Conservation (phyloP, 495 filamentous ascomycete genomes). For the Viridothelium virens region DNA sequence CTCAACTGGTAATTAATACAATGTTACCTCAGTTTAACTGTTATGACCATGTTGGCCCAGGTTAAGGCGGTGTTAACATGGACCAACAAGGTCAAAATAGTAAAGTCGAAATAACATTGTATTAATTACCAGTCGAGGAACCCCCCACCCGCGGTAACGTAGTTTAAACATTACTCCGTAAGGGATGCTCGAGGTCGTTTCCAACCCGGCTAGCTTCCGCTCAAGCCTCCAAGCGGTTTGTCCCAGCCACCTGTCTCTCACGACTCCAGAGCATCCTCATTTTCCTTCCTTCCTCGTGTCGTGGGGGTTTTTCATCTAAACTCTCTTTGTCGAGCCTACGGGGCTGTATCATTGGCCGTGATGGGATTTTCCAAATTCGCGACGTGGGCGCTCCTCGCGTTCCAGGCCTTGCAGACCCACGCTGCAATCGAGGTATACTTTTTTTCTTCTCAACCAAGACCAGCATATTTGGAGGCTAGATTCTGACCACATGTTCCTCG, state of each 20-base stretch:
- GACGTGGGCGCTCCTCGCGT: neutral
- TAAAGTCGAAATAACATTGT: too few relatives aligned
- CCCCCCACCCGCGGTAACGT: too few relatives aligned
- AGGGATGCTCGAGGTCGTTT: too few relatives aligned
- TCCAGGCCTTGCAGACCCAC: neutral
- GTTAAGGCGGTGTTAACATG: too few relatives aligned
- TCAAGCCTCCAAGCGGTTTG: neutral
- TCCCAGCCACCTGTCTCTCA: conserved; percentile 9
- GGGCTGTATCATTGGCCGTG: neutral
- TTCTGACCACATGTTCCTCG: neutral
- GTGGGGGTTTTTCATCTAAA: neutral
- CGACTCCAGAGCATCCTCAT: neutral
- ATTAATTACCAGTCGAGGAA: too few relatives aligned
- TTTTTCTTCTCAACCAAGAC: neutral
- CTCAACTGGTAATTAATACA: too few relatives aligned
- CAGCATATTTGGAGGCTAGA: neutral
- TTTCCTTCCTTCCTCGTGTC: neutral
- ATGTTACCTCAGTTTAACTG: too few relatives aligned
- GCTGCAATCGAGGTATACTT: neutral
- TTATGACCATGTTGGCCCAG: too few relatives aligned
- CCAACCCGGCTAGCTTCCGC: neutral
- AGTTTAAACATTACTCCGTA: too few relatives aligned
- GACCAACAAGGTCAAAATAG: too few relatives aligned
- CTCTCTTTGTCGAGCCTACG: neutral
- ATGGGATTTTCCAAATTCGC: conserved; percentile 3